phyloP scores from a whole-genome alignment of 257 asterid species.

The Solanum megistacrolobum region DNA sequence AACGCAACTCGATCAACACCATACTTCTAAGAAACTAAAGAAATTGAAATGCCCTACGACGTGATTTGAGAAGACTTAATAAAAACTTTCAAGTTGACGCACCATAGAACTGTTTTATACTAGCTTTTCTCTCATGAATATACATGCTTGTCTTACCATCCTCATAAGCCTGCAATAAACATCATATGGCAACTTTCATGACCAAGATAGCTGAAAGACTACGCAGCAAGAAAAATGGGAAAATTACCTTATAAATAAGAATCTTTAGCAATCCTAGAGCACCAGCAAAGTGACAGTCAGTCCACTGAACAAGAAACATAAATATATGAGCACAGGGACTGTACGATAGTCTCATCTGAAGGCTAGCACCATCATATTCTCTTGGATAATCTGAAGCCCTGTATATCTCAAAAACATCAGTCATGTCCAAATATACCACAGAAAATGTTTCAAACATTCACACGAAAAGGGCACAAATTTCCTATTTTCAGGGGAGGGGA shows the following conservation, averaged over 20 bases:
- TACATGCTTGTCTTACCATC: constrained; percentile 83
- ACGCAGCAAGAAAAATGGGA: neutral
- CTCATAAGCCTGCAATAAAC: constrained; percentile 54
- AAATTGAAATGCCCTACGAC: neutral
- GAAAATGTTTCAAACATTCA: neutral
- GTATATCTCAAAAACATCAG: constrained; percentile 16
- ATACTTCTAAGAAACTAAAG: neutral
- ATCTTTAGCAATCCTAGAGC: constrained; percentile 77
- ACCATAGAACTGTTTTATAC: constrained; percentile 78
- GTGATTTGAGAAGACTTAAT: neutral
- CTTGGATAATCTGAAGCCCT: constrained; percentile 81
- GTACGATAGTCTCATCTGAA: constrained; percentile 93
- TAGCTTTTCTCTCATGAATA: constrained; percentile 73
- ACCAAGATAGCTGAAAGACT: neutral
- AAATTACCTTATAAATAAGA: constrained; percentile 69
- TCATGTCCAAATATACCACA: neutral
- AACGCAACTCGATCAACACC: neutral
- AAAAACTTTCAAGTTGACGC: constrained; percentile 10
- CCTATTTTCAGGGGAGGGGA: neutral
- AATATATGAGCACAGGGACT: constrained; percentile 86
- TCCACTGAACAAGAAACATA: constrained; percentile 84
- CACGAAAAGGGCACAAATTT: neutral
- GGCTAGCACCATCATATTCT: constrained; percentile 67
- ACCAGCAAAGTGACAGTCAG: constrained; percentile 87
- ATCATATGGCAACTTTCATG: constrained; percentile 7